Evolutionary conservation across 1,284 basidiomycete genomes (phyloP).

Genomic region (Tranzscheliella williamsii): DNA sequence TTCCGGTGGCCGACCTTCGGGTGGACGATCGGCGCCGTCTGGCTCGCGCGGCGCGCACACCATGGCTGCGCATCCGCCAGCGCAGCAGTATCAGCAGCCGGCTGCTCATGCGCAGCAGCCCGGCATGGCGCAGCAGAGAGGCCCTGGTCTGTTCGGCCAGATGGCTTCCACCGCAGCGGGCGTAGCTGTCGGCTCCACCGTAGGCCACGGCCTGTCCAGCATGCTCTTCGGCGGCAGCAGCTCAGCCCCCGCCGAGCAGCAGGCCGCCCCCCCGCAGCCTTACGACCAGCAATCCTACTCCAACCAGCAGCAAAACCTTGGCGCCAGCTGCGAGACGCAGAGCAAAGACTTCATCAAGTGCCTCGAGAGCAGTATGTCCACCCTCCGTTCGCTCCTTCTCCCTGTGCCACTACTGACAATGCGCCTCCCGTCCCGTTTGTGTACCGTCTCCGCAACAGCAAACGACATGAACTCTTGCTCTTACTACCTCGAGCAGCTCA

Average conservation of each 20-base stretch:
- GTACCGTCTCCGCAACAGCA: constrained; percentile 34
- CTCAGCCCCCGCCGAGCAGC: constrained; percentile 56
- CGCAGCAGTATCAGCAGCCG: constrained; percentile 25
- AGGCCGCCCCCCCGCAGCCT: constrained; percentile 36
- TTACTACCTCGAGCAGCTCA: constrained; percentile 66
- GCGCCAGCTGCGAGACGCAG: constrained; percentile 65
- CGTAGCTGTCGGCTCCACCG: constrained; percentile 77
- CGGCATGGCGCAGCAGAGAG: constrained; percentile 20
- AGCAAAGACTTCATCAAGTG: constrained; percentile 63
- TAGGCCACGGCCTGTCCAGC: constrained; percentile 79
- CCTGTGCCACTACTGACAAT: constrained; percentile 1
- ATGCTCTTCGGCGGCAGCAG: constrained; percentile 78
- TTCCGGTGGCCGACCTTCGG: not conserved
- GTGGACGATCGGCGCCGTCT: constrained; percentile 43
- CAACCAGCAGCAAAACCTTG: constrained; percentile 44
- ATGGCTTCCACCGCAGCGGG: constrained; percentile 88
- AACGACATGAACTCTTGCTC: constrained; percentile 66
- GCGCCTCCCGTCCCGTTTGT: not conserved
- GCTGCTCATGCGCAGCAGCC: constrained; percentile 23
- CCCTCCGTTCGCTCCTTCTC: not conserved
- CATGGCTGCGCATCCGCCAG: constrained; percentile 54
- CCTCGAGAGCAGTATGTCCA: constrained; percentile 48
- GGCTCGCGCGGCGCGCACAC: constrained; percentile 57
- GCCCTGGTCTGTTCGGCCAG: constrained; percentile 57
- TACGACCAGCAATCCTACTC: constrained; percentile 27